These are phyloP conservation scores for Podaxis sp. DNA, from an alignment of 768 basidiomycete species.

Conservation along the genomic window DNA sequence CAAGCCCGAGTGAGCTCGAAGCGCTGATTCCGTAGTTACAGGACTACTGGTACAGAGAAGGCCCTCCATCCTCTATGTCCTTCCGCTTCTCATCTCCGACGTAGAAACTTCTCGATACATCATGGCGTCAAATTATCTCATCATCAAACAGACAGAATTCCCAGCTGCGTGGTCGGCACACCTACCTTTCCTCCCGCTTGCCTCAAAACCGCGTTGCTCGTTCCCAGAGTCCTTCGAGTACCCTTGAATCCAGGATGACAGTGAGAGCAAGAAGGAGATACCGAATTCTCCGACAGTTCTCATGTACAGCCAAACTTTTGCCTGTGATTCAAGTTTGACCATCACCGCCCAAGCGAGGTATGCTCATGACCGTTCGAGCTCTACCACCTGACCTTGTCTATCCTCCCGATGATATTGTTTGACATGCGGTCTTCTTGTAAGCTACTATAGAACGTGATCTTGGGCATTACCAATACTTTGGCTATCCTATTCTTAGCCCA, in stretches of 20 bases:
- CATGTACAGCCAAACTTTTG: neutral
- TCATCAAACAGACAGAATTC: neutral
- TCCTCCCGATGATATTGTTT: neutral
- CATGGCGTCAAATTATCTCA: neutral
- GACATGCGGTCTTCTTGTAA: neutral
- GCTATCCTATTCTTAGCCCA: neutral
- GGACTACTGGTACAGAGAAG: no score
- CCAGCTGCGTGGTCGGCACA: neutral
- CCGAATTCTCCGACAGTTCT: neutral
- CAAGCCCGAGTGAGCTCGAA: no score
- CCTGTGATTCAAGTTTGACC: neutral
- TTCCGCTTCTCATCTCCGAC: neutral
- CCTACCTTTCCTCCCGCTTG: neutral
- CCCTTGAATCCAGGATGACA: neutral
- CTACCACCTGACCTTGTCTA: slow-evolving; percentile 1
- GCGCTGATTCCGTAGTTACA: no score
- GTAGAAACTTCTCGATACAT: neutral
- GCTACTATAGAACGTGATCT: neutral
- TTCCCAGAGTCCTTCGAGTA: neutral
- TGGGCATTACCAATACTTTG: neutral
- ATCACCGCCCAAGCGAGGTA: neutral
- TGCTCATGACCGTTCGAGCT: neutral
- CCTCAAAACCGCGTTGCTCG: neutral
- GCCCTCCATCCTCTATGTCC: no score
- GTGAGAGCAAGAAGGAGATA: neutral